These are phyloP conservation scores for Trichophyton rubrum DNA, from an alignment of 2,329 filamentous ascomycete species.

Conservation along the genomic window DNA sequence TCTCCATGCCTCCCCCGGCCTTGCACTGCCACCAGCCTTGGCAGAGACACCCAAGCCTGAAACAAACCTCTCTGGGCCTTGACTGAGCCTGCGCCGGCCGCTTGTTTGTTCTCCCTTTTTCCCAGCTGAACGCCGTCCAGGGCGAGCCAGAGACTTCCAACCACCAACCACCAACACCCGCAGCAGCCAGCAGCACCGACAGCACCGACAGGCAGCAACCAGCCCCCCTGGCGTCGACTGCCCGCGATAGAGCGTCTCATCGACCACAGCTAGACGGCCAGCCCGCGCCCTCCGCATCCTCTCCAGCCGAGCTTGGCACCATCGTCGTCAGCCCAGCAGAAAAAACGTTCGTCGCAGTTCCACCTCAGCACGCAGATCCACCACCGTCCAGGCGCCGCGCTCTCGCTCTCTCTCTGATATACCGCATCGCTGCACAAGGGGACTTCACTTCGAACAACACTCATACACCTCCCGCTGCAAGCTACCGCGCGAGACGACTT, in stretches of 20 bases:
- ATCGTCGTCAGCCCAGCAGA: neutral
- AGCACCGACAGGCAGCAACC: no score
- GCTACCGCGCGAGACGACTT: no score
- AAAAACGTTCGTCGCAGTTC: neutral
- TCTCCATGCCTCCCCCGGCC: neutral
- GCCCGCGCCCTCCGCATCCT: neutral
- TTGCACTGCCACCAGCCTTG: slow-evolving; percentile 1
- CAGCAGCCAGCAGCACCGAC: no score
- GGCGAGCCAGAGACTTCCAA: neutral
- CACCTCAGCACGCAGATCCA: neutral
- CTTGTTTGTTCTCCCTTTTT: neutral
- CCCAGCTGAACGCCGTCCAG: no score
- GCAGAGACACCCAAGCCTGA: neutral
- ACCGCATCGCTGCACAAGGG: neutral
- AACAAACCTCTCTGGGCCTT: neutral
- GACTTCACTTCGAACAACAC: neutral
- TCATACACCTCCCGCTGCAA: neutral
- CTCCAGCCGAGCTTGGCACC: neutral
- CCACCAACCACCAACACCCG: neutral
- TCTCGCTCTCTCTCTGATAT: neutral
- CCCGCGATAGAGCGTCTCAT: no score
- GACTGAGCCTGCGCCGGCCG: neutral
- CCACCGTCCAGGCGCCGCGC: neutral
- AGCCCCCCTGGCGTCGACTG: no score
- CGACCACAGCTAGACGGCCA: neutral